These are phyloP conservation scores for Orbilia oligospora DNA, from an alignment of 2,329 filamentous ascomycete genomes.

Conservation along the genomic window DNA sequence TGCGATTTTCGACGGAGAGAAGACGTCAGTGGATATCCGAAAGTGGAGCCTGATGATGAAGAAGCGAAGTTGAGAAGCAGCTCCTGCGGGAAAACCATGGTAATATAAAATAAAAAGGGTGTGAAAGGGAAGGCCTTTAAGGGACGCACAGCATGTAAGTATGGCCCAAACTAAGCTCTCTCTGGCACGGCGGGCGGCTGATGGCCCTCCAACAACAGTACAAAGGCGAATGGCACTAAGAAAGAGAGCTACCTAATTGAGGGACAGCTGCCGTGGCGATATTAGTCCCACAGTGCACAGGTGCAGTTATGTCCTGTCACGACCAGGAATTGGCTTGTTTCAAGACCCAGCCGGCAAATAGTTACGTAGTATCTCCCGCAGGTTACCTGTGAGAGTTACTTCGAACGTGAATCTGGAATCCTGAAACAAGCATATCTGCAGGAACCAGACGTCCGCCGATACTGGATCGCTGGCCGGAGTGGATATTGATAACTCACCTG, in stretches of 20 bases:
- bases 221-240: constrained; percentile 10
- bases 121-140: constrained; percentile 31
- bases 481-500: constrained; percentile 3
- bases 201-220: constrained; percentile 44
- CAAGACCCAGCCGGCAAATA: constrained; percentile 14
- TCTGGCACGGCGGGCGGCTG: constrained; percentile 56
- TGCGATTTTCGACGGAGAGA: constrained; percentile 18
- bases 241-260: constrained; percentile 2
- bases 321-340: constrained; percentile 43
- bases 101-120: constrained; percentile 53
- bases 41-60: neutral
- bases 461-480: constrained; percentile 32
- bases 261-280: constrained; percentile 1
- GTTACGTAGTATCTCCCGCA: constrained; percentile 8
- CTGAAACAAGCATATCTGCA: constrained; percentile 59
- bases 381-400: neutral
- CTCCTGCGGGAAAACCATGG: constrained; percentile 17
- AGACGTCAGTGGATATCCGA: neutral
- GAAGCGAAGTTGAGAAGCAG: neutral
- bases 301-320: constrained; percentile 15
- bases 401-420: constrained; percentile 41
- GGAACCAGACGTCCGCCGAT: constrained; percentile 40
- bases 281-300: neutral
- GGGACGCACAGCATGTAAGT: constrained; percentile 3
- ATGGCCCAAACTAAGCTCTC: constrained; percentile 46